Evolutionary conservation across 208 protist species (phyloP).

Genomic region (Wallacemonas collosoma): DNA sequence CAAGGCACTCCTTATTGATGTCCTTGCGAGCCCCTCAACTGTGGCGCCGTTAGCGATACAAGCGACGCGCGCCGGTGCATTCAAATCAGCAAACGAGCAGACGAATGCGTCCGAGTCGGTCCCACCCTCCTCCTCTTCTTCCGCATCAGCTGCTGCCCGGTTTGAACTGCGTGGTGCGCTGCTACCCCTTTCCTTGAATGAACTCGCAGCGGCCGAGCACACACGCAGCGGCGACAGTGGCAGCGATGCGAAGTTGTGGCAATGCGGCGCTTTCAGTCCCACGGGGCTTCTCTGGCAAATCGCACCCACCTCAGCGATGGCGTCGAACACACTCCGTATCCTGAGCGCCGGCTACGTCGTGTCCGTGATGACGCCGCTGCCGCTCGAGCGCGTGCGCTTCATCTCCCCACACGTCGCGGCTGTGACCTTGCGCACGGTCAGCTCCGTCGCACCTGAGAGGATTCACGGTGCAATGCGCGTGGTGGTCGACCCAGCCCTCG

Average conservation of each 20-base stretch:
- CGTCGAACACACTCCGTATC: slow-evolving; percentile 16
- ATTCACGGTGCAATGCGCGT: slow-evolving; percentile 32
- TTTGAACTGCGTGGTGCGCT: slow-evolving; percentile 17
- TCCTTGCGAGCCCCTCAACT: slow-evolving; percentile 11
- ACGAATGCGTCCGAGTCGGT: too few species aligned
- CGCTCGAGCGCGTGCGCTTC: slow-evolving; percentile 27
- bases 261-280: neutral
- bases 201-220: neutral
- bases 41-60: slow-evolving; percentile 7
- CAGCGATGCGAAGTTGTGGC: neutral
- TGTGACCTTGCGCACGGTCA: neutral
- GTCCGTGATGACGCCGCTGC: slow-evolving; percentile 32
- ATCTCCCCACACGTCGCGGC: slow-evolving; percentile 9
- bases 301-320: neutral
- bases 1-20: slow-evolving; percentile 15
- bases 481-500: neutral
- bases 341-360: slow-evolving; percentile 32
- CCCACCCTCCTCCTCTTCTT: too few species aligned
- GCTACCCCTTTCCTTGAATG: slow-evolving; percentile 14
- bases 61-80: too few species aligned
- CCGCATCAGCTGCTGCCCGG: neutral
- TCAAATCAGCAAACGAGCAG: too few species aligned
- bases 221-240: neutral
- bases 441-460: neutral
- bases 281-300: slow-evolving; percentile 14